Conservation (phyloP, 768 basidiomycete species). For the Leccinum uliginosum region DNA sequence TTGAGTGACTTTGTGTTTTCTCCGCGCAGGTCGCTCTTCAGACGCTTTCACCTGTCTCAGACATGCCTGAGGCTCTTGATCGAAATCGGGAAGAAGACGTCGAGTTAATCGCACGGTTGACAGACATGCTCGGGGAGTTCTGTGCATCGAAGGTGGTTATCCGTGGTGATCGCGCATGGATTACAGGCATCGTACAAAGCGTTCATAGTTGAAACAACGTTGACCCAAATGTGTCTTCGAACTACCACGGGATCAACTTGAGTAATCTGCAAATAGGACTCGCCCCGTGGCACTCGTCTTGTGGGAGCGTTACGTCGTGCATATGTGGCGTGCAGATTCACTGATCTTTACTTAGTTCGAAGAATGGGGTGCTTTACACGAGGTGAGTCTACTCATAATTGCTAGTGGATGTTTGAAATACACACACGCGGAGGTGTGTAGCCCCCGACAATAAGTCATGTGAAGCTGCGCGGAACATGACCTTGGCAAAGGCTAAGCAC, state of each 20-base stretch:
- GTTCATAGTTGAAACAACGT: constrained; percentile 15
- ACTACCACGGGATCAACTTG: neutral
- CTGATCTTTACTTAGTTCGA: neutral
- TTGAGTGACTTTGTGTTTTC: too few species aligned
- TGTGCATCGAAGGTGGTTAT: constrained; percentile 50
- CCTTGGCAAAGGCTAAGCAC: neutral
- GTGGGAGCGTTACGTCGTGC: neutral
- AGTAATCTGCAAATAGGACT: neutral
- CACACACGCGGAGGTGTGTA: neutral
- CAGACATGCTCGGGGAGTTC: constrained; percentile 54
- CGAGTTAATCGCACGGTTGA: constrained; percentile 42
- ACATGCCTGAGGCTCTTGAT: constrained; percentile 58
- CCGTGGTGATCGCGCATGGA: constrained; percentile 60
- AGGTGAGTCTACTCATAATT: neutral
- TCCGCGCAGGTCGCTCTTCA: constrained; percentile 53
- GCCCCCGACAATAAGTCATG: neutral
- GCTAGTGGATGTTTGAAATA: neutral
- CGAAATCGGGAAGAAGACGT: constrained; percentile 44
- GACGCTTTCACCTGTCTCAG: constrained; percentile 53
- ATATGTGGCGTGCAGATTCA: neutral
- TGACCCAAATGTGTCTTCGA: neutral
- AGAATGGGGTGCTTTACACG: neutral
- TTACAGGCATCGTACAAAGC: constrained; percentile 47
- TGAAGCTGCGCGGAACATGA: neutral
- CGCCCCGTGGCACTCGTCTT: neutral